Conservation (phyloP, 352 stramenopile species). For the Phytophthora quininea region DNA sequence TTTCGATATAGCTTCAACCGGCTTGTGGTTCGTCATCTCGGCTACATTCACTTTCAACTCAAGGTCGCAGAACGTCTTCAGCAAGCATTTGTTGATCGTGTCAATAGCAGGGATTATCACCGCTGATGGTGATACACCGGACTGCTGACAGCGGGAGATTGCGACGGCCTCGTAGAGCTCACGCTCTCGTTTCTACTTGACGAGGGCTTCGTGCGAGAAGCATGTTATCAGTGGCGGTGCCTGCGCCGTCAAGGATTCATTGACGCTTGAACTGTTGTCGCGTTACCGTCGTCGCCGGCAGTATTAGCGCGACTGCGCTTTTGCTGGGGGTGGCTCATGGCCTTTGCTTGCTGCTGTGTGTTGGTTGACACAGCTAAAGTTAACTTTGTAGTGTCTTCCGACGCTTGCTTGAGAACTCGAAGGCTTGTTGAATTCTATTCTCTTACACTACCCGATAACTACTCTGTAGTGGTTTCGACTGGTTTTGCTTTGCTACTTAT, state of each 20-base stretch:
- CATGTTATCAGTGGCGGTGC: conserved; percentile 5
- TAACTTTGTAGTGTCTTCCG: no score
- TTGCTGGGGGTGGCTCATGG: no score
- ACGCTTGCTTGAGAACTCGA: no score
- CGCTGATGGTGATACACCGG: background rate
- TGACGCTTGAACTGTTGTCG: background rate
- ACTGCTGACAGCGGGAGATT: conserved; percentile 2
- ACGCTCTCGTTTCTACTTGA: conserved; percentile 7
- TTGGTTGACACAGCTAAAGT: no score
- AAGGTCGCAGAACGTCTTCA: conserved; percentile 3
- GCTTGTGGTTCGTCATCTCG: background rate
- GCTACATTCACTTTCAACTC: conserved; percentile 4
- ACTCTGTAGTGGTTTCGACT: no score
- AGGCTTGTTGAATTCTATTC: no score
- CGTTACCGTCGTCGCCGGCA: conserved; percentile 1
- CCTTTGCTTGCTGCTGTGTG: no score
- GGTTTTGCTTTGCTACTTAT: no score
- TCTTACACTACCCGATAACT: no score
- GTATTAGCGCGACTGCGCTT: conserved; percentile 12
- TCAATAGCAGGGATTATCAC: background rate
- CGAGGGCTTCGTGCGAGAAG: conserved; percentile 8
- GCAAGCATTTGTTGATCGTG: conserved; percentile 1
- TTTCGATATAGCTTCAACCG: background rate
- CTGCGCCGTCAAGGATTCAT: conserved; percentile 1
- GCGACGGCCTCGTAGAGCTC: conserved; percentile 5